Evolutionary conservation across 768 basidiomycete species (phyloP).

Genomic region (Lactarius hatsudake): DNA sequence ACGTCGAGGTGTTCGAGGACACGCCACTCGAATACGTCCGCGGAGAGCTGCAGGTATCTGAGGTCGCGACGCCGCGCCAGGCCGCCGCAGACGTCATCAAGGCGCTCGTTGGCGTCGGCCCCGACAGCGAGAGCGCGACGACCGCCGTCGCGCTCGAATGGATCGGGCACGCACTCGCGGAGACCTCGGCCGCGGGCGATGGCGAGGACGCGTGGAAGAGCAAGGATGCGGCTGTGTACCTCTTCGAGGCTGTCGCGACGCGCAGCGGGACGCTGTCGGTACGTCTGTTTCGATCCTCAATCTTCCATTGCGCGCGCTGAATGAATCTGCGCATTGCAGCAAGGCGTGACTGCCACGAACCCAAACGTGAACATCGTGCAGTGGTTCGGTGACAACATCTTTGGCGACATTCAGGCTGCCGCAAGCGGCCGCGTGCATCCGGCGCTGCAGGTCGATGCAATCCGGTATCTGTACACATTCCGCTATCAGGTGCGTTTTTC

Average conservation of each 20-base stretch:
- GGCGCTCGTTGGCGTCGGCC: conserved; percentile 77
- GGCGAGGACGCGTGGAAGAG: conserved; percentile 72
- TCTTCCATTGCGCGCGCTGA: not conserved
- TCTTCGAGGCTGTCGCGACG: conserved; percentile 91
- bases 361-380: conserved; percentile 89
- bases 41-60: conserved; percentile 44
- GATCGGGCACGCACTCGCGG: conserved; percentile 69
- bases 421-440: conserved; percentile 66
- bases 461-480: conserved; percentile 92
- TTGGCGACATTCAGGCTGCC: conserved; percentile 75
- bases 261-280: conserved; percentile 85
- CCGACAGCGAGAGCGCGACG: conserved; percentile 64
- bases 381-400: conserved; percentile 92
- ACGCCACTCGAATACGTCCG: conserved; percentile 91
- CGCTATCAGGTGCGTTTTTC: conserved; percentile 72
- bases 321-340: conserved; percentile 41
- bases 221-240: conserved; percentile 91
- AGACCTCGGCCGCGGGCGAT: conserved; percentile 57
- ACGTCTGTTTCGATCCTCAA: conserved; percentile 26
- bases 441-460: conserved; percentile 93
- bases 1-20: conserved; percentile 95
- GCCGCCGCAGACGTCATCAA: conserved; percentile 96
- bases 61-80: conserved; percentile 83
- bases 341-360: conserved; percentile 93
- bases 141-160: conserved; percentile 85